These are phyloP conservation scores for Acer negundo DNA, from an alignment of 345 rosid genomes.

Conservation along the genomic window DNA sequence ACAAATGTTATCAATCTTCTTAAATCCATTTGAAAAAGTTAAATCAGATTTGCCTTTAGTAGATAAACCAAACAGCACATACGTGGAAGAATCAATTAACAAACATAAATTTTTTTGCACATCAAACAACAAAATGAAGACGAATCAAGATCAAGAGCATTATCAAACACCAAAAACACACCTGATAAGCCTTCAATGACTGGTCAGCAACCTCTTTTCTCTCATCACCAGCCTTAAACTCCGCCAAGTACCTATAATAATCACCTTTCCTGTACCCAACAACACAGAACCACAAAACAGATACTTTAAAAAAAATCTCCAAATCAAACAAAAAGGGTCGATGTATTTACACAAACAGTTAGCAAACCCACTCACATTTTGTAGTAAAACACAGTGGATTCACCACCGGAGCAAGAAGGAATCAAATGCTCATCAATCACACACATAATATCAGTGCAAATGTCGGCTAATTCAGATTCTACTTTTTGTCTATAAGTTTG, in stretches of 20 bases:
- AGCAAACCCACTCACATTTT: slow-evolving; percentile 54
- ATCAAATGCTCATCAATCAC: slow-evolving; percentile 69
- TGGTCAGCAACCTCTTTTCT: slow-evolving; percentile 61
- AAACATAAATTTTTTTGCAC: neutral
- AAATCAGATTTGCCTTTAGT: neutral
- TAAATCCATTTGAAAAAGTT: neutral
- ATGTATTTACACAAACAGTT: neutral
- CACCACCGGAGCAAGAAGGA: slow-evolving; percentile 58
- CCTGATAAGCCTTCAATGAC: slow-evolving; percentile 76
- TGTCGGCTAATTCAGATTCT: slow-evolving; percentile 52
- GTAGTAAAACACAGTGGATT: slow-evolving; percentile 65
- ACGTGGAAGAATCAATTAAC: neutral
- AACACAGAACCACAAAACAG: slow-evolving; percentile 15
- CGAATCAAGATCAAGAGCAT: neutral
- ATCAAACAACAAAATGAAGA: neutral
- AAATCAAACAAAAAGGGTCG: neutral
- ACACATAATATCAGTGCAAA: slow-evolving; percentile 58
- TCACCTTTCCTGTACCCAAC: slow-evolving; percentile 63
- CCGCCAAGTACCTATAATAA: slow-evolving; percentile 65
- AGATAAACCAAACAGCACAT: neutral
- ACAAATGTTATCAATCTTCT: neutral
- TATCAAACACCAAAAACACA: neutral
- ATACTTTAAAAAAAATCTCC: slow-evolving; percentile 8
- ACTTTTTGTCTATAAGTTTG: slow-evolving; percentile 62
- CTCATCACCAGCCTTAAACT: slow-evolving; percentile 54